These are phyloP conservation scores for Lepraria neglecta DNA, from an alignment of 495 filamentous ascomycete species.

Conservation along the genomic window DNA sequence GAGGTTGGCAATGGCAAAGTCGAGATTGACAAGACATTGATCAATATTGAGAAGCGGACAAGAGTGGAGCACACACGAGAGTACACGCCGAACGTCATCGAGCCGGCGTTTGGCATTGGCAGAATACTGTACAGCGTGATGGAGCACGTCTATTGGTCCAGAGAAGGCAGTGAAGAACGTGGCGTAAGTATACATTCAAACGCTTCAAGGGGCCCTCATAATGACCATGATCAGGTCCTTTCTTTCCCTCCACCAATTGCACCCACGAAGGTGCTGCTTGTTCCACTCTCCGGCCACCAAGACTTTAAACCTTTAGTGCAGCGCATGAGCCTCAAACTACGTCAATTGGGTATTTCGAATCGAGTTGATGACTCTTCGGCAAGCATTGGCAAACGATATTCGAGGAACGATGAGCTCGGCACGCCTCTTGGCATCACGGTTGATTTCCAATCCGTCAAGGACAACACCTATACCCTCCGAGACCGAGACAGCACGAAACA, in stretches of 20 bases:
- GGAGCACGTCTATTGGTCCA: slow-evolving; percentile 74
- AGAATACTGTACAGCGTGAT: slow-evolving; percentile 71
- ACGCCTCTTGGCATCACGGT: slow-evolving; percentile 62
- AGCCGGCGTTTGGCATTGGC: slow-evolving; percentile 81
- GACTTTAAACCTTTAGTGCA: slow-evolving; percentile 53
- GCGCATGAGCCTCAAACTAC: slow-evolving; percentile 47
- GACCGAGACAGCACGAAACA: slow-evolving; percentile 64
- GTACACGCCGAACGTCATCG: slow-evolving; percentile 78
- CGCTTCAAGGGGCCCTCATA: neutral
- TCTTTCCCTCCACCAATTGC: slow-evolving; percentile 61
- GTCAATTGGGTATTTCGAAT: slow-evolving; percentile 53
- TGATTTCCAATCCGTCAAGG: slow-evolving; percentile 64
- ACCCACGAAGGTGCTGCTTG: slow-evolving; percentile 64
- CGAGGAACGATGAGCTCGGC: slow-evolving; percentile 61
- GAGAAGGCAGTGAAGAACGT: slow-evolving; percentile 56
- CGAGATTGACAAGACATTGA: slow-evolving; percentile 62
- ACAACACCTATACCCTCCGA: slow-evolving; percentile 60
- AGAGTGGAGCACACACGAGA: slow-evolving; percentile 63
- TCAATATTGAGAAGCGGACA: slow-evolving; percentile 65
- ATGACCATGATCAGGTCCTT: slow-evolving; percentile 45
- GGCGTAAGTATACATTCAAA: slow-evolving; percentile 45
- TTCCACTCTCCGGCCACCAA: slow-evolving; percentile 54
- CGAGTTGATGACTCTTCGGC: slow-evolving; percentile 61
- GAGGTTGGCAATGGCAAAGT: slow-evolving; percentile 59
- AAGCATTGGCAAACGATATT: slow-evolving; percentile 64